Conservation (phyloP, 2,329 filamentous ascomycete species). For the Raffaelea albimanens region DNA sequence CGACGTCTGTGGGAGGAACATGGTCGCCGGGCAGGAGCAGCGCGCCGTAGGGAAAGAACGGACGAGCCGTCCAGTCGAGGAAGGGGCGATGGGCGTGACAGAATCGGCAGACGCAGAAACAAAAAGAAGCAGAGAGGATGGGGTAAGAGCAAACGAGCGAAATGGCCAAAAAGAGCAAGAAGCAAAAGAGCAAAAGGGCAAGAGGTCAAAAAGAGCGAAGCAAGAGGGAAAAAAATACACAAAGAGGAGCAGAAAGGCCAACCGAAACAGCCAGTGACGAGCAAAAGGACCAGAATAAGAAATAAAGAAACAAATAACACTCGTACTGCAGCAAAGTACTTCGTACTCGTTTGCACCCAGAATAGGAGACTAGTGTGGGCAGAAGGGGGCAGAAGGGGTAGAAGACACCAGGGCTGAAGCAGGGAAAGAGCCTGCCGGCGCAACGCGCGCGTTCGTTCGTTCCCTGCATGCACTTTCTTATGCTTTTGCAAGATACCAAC, state of each 20-base stretch:
- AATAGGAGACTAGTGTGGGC: no score
- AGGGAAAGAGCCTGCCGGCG: no score
- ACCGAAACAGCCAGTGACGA: not conserved
- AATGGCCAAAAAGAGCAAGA: not conserved
- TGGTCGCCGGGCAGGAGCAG: slow-evolving; percentile 22
- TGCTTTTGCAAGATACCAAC: no score
- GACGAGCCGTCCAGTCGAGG: slow-evolving; percentile 6
- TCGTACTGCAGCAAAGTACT: not conserved
- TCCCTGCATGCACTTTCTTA: no score
- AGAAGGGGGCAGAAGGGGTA: no score
- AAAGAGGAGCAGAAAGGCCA: not conserved
- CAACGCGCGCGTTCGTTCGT: no score
- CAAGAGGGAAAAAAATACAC: not conserved
- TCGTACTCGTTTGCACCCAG: not conserved
- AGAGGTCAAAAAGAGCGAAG: not conserved
- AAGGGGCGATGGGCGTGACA: not conserved
- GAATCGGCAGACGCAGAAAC: not conserved
- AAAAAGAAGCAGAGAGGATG: not conserved
- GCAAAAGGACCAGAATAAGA: not conserved
- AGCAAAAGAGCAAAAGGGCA: not conserved
- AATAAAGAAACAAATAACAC: not conserved
- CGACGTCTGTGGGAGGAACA: slow-evolving; percentile 47
- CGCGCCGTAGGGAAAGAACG: slow-evolving; percentile 2
- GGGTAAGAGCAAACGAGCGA: not conserved
- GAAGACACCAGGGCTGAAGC: no score